phyloP scores from a whole-genome alignment of 1,284 basidiomycete species.

The Laetiporus sulphureus region DNA sequence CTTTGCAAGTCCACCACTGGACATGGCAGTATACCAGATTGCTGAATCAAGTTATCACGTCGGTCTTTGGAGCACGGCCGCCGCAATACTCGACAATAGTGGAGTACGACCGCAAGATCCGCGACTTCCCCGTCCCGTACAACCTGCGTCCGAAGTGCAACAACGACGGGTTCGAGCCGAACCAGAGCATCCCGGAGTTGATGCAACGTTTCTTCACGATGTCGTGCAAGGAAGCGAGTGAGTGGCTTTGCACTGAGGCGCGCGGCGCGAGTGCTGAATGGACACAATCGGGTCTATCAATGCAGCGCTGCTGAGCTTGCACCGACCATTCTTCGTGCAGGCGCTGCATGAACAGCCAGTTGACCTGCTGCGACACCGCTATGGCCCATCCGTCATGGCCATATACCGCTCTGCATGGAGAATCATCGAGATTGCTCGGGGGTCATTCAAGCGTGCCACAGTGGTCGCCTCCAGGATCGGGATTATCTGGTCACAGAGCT shows the following conservation, averaged over 20 bases:
- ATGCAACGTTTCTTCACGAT: constrained; percentile 46
- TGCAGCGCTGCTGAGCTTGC: constrained; percentile 58
- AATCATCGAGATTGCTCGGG: constrained; percentile 41
- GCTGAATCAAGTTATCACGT: constrained; percentile 43
- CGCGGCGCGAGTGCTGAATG: constrained; percentile 30
- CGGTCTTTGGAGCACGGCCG: constrained; percentile 46
- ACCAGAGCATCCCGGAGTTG: constrained; percentile 12
- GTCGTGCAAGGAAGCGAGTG: constrained; percentile 52
- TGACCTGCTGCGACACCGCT: constrained; percentile 54
- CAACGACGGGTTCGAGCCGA: constrained; percentile 12
- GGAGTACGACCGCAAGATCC: constrained; percentile 35
- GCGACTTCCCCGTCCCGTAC: constrained; percentile 43
- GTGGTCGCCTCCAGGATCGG: constrained; percentile 38
- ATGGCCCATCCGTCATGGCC: constrained; percentile 60
- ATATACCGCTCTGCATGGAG: constrained; percentile 66
- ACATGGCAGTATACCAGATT: constrained; percentile 45
- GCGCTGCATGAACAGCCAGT: constrained; percentile 52
- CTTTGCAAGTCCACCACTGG: constrained; percentile 45
- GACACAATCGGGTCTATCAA: neutral
- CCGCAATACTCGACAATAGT: constrained; percentile 39
- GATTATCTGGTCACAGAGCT: constrained; percentile 51
- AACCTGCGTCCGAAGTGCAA: constrained; percentile 36
- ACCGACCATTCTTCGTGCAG: constrained; percentile 61
- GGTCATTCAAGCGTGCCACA: constrained; percentile 34
- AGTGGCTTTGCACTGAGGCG: constrained; percentile 44